Percentiles rank a stretch among this genome's conserved stretches.
Evolutionary conservation across 495 filamentous ascomycete species (phyloP).

Genomic region (Peziza echinospora): DNA sequence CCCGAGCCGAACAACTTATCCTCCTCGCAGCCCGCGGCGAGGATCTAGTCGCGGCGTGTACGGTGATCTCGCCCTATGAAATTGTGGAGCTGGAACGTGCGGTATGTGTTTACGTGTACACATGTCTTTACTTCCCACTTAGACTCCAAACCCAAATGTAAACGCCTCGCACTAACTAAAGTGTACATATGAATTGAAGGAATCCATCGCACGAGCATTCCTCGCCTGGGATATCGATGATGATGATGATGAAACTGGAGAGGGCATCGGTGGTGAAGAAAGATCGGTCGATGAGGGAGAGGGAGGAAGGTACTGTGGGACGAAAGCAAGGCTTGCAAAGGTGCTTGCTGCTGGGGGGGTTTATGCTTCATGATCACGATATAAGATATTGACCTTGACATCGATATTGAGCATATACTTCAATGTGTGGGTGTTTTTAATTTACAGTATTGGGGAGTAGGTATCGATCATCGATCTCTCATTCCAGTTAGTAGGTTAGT

Average conservation of each 20-base stretch:
- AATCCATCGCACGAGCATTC: constrained; percentile 12
- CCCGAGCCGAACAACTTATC: constrained; percentile 56
- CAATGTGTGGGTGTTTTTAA: background rate
- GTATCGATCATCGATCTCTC: no score
- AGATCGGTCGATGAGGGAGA: background rate
- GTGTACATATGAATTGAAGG: constrained; percentile 9
- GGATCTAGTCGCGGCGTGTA: constrained; percentile 50
- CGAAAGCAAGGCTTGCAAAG: background rate
- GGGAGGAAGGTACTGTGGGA: background rate
- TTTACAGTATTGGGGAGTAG: background rate
- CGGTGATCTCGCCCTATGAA: constrained; percentile 37
- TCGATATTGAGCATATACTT: background rate
- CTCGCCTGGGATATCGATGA: constrained; percentile 7
- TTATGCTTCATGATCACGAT: background rate
- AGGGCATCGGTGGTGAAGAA: background rate
- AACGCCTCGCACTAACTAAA: background rate
- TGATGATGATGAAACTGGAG: background rate
- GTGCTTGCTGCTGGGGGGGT: no score
- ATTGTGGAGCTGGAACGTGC: constrained; percentile 39
- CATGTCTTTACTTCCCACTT: no score
- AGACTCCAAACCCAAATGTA: no score
- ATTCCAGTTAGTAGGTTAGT: no score
- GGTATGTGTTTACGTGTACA: constrained; percentile 13
- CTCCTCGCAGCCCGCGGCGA: constrained; percentile 47
- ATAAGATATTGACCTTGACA: background rate